Conservation (phyloP, 352 stramenopile genomes). For the Pythium dissimile region DNA sequence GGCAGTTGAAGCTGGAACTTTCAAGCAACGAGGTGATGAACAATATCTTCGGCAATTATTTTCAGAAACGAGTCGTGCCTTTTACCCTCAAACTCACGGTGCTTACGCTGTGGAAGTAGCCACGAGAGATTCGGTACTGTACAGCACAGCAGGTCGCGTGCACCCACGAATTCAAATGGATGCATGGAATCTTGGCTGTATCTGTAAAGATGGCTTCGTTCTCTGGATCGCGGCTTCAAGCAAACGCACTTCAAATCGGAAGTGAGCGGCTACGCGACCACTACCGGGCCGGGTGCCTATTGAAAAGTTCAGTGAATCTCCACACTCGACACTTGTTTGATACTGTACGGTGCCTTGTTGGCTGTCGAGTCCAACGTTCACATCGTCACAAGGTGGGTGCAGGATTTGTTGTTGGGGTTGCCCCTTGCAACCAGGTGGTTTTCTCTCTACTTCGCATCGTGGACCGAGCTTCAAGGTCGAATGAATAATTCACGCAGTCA, state of each 20-base stretch:
- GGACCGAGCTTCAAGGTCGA: not conserved
- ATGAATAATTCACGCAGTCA: too few species aligned
- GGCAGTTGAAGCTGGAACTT: not conserved
- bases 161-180: not conserved
- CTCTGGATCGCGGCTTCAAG: not conserved
- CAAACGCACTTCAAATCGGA: slow-evolving; percentile 9
- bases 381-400: not conserved
- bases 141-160: too few species aligned
- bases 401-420: not conserved
- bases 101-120: too few species aligned
- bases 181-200: not conserved
- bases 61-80: too few species aligned
- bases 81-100: too few species aligned
- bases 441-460: not conserved
- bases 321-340: too few species aligned
- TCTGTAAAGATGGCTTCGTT: slow-evolving; percentile 6
- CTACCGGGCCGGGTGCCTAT: not conserved
- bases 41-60: not conserved
- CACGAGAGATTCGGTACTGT: too few species aligned
- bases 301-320: not conserved
- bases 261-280: slow-evolving; percentile 9
- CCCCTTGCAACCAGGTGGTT: not conserved
- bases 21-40: slow-evolving; percentile 1
- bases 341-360: not conserved
- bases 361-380: not conserved